Base-by-base conservation (phyloP, 1,284 basidiomycete species). In the Rhodofomes roseus region DNA sequence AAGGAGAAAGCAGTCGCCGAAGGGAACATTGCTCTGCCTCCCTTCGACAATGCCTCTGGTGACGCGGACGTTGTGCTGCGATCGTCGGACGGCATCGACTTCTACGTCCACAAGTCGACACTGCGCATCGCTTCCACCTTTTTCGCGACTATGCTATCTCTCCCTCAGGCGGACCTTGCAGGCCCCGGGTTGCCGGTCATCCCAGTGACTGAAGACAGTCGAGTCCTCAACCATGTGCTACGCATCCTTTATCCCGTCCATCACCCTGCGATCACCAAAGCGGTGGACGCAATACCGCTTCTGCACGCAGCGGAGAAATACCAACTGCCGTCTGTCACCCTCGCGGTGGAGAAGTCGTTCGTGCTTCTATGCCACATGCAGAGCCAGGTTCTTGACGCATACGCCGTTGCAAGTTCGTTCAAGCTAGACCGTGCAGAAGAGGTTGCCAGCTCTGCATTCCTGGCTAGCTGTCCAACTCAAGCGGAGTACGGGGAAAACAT, bases 171-270 rank as follows among this genome's bases (percentile, higher is more conserved):
- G 23, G 43, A 7, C 16, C 23, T 4, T 14, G 23, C 43, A 4
- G 4, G 7, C 43, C 20, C 54, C 12, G 54, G 4, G 20, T 7
- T 55, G 14, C 34, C 44, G 6, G n/a, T 60, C n/a, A 29, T 65
- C 18, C 40, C 44, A n/a, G 29, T 63, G 18, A 29, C 60, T 22
- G 64, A 65, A 43, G 55, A 60, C 22, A 56, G 59, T 29, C 34
- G 39, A 20, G 56, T 59, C n/a, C 55, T 65, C 20, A 62, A 62
- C 2, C 41, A 37, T 6, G 59, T 68, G 44, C 46, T 68, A 4
- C 63, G 60, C 9, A 46, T 67, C 48, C 48, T 58, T 14, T 70
- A 70, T 51, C 68, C 68, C 0, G 56, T 63, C 36, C 39, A 57
- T 11, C 56, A 61, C 22, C 66, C 60, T 16, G 5, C 20, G 8